Conservation (phyloP, 179 eudicot genomes). For the Sideroxylon spinosum region DNA sequence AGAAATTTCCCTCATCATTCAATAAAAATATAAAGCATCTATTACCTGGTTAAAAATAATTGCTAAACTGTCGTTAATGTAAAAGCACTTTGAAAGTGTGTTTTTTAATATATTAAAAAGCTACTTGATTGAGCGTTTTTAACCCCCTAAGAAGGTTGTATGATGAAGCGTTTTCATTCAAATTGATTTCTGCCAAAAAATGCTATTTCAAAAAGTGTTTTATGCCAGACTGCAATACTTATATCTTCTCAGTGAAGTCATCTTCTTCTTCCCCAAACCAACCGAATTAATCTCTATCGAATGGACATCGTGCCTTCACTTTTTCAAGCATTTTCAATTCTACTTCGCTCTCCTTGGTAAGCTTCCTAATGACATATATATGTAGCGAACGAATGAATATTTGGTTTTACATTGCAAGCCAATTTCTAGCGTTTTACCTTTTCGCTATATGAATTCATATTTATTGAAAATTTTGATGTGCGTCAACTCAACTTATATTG, state of each 20-base stretch:
- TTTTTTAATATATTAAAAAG: no score
- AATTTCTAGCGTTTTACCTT: constrained; percentile 9
- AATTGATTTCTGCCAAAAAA: no score
- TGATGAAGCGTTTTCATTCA: no score
- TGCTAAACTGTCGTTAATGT: no score
- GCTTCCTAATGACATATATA: neutral
- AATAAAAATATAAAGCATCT: no score
- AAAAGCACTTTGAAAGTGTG: no score
- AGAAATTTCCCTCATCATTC: no score
- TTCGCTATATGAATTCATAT: neutral
- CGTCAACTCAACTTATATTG: neutral
- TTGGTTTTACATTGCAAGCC: neutral
- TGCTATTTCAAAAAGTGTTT: no score
- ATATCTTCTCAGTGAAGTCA: neutral
- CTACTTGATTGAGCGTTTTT: no score
- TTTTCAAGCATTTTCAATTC: neutral
- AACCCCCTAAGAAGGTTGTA: no score
- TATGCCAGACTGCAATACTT: constrained; percentile 5
- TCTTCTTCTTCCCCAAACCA: neutral
- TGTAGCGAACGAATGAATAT: no score
- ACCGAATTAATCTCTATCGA: neutral
- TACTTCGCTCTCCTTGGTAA: neutral
- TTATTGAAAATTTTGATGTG: neutral
- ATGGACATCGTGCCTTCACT: neutral
- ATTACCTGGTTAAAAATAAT: no score